Base-by-base conservation (phyloP, 2,329 filamentous ascomycete genomes). In the Colletotrichum sp. region DNA sequence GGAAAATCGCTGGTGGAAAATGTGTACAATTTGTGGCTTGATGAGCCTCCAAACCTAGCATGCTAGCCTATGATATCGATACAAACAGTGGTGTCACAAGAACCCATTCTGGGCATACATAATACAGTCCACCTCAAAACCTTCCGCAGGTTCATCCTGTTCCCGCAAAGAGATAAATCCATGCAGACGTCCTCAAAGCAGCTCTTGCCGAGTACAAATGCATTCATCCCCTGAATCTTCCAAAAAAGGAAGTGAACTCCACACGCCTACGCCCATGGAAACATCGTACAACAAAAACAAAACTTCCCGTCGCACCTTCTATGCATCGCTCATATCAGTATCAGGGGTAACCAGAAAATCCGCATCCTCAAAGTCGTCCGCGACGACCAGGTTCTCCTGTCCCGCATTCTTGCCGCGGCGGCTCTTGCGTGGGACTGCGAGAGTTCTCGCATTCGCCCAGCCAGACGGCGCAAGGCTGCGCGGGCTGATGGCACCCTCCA, bases 341-440 rank as follows among this genome's bases (percentile, higher is more conserved):
- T 86, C 86, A 52, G 83, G 83, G 15, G 78, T 79, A 72, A 92
- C 90, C 69, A 93, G 82, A 76, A 95, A 95, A 1, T 90, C 88
- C 0, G 93, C 93, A 75, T 95, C 94, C 73, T 90, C 92, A 82
- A 95, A 95, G 81, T 95, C 93, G 57, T 85, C 85, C n/a, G 44
- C 44, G 0, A 85, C 79, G 6, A 82, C 82, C 78, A 84, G 83
- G 78, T 90, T 91, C 80, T 91, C 89, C 80, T 91, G 88, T 1
- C 82, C 44, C 30, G 28, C 67, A 34, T 59, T 63, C 72, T 77
- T 77, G 18, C 71, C 16, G 71, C 70, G 24, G 70, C 71, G 68
- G 64, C 74, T 73, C 79, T 83, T 84, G 75, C 77, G 78, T 3
- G 90, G 90, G 36, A 89, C 82, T 5, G 90, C 90, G 80, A 91